Evolutionary conservation across 225 moss, liverwort and hornwort species (phyloP), one percentile per base, ranked within the genome.

Genomic region (Antitrichia curtipendula): DNA sequence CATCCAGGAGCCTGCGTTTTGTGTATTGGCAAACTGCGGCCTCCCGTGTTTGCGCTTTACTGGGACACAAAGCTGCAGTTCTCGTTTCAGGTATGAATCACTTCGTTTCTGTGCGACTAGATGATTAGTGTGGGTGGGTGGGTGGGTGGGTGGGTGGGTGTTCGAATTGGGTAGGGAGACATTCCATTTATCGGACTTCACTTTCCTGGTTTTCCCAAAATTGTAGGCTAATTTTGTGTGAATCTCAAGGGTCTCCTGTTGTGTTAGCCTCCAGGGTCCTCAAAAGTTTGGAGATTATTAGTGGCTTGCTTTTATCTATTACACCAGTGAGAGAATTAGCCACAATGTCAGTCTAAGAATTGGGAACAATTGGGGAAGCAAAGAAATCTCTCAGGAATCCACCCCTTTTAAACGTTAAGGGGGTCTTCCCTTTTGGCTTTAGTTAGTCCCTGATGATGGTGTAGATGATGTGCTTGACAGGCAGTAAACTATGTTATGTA

Each of bases 21-120:
- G 85, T 89, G 94, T 56, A 86, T 96, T 86, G 90, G 91, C 90
- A 95, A 95, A 82, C 61, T 90, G 74, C 95, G 77, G 75, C 94
- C 96, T 85, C 96, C 96, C 58, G 92, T 93, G 34, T 92, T 97
- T 85, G 95, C 95, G 23, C 91, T 95, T 12, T 96, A 97, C 85
- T 96, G 97, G 95, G 95, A 96, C 88, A 94, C 93, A 76, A 96
- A 97, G 86, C 78, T 96, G 62, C 97, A 96, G 70, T 95, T 94
- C 60, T 94, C 97, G 70, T 92, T 95, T 86, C 95, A 96, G 95
- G 95, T 94, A 53, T 32, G 75, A 45, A 38, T 53, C 47, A 52
- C 41, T 61, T 86, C 34, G 50, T 52, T 75, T 74, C 57, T 65
- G 49, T 62, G 54, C 16, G 40, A 56, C 3, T 41, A 28, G 52